Evolutionary conservation across 345 rosid species (phyloP).

Genomic region (Arabidopsis suecica): DNA sequence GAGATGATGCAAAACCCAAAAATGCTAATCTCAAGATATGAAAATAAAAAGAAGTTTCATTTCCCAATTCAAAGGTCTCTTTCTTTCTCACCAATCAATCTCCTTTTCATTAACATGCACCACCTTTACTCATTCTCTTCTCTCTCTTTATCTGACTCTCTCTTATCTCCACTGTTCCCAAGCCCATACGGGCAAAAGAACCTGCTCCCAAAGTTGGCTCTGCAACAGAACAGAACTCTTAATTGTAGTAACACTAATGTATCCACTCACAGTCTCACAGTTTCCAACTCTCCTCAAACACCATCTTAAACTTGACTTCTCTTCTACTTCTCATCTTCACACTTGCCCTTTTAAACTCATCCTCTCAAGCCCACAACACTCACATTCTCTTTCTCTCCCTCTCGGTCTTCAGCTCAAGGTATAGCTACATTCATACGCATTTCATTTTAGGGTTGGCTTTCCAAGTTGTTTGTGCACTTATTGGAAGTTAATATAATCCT

Average conservation of each 20-base stretch:
- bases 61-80: slow-evolving; percentile 53
- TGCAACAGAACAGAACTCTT: slow-evolving; percentile 49
- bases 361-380: not conserved
- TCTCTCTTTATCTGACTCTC: slow-evolving; percentile 47
- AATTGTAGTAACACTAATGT: slow-evolving; percentile 41
- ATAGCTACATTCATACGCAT: not conserved
- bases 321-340: slow-evolving; percentile 30
- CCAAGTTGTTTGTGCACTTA: slow-evolving; percentile 3
- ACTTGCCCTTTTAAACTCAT: slow-evolving; percentile 34
- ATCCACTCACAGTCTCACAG: slow-evolving; percentile 54
- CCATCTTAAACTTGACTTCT: slow-evolving; percentile 44
- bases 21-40: slow-evolving; percentile 30
- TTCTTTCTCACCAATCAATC: slow-evolving; percentile 53
- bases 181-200: slow-evolving; percentile 65
- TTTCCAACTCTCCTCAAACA: slow-evolving; percentile 54
- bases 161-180: slow-evolving; percentile 73
- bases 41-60: slow-evolving; percentile 32
- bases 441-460: not conserved
- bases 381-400: slow-evolving; percentile 16
- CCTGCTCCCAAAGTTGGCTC: slow-evolving; percentile 48
- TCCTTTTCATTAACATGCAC: slow-evolving; percentile 53
- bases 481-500: not conserved
- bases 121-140: slow-evolving; percentile 38
- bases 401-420: slow-evolving; percentile 28
- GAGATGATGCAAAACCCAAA: slow-evolving; percentile 16